A percentile compares a stretch with the other conserved stretches of the same genome.
Evolutionary conservation across 768 basidiomycete species (phyloP).

Genomic region (Grammothele lineata): DNA sequence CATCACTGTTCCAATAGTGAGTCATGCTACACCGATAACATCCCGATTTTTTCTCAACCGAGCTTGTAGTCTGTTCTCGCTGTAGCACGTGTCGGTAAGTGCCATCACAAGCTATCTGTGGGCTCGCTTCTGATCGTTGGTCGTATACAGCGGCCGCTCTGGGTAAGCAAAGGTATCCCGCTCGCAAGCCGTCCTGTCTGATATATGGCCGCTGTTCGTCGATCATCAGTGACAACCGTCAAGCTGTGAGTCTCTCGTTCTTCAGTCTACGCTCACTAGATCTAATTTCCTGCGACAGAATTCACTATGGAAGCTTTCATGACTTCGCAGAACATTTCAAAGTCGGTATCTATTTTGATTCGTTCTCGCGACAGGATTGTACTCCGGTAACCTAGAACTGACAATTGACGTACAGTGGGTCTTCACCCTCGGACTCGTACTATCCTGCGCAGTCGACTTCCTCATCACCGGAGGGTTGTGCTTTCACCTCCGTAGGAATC

Average conservation of each 20-base stretch:
- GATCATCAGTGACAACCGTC: conserved; percentile 11
- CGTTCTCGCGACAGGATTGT: background rate
- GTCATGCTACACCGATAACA: background rate
- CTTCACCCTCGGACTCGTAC: conserved; percentile 24
- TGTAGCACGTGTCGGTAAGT: conserved; percentile 13
- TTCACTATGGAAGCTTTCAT: no score
- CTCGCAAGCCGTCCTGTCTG: no score
- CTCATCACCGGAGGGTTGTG: conserved; percentile 21
- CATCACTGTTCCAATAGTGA: conserved; percentile 13
- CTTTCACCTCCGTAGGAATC: conserved; percentile 21
- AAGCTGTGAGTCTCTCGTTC: conserved; percentile 7
- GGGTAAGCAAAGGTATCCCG: conserved; percentile 1
- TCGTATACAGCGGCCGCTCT: conserved; percentile 6
- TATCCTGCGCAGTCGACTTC: conserved; percentile 24
- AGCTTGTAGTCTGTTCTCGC: conserved; percentile 10
- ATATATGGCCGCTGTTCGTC: no score
- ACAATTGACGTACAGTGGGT: conserved; percentile 12
- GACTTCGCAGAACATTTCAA: no score
- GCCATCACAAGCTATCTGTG: conserved; percentile 1
- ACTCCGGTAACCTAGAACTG: no score
- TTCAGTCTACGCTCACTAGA: background rate
- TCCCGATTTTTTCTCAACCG: no score
- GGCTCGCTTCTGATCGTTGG: background rate
- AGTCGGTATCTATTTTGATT: no score
- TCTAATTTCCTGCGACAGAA: no score